Conservation (phyloP, 345 rosid genomes). For the Boechera divaricarpa region DNA sequence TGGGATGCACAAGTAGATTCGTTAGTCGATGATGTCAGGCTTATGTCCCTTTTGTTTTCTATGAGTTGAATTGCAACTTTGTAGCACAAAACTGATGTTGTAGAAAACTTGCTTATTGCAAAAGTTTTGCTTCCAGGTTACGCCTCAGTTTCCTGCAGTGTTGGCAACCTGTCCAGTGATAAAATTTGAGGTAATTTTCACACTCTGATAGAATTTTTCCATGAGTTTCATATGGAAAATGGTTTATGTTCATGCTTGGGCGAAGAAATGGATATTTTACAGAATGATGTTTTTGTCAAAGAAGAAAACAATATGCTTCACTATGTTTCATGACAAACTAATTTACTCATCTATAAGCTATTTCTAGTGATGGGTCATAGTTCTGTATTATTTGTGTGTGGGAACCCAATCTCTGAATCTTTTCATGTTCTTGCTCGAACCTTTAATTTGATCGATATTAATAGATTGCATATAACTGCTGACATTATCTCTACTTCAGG, state of each 20-base stretch:
- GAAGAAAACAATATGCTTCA: background rate
- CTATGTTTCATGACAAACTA: background rate
- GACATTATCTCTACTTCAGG: conserved; percentile 48
- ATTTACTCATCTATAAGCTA: background rate
- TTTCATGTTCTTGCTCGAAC: background rate
- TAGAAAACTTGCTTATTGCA: background rate
- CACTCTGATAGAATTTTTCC: conserved; percentile 16
- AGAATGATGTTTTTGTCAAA: background rate
- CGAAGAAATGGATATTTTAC: background rate
- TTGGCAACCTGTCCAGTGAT: conserved; percentile 69
- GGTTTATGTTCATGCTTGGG: background rate
- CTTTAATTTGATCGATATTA: background rate
- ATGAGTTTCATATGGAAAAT: too few species aligned
- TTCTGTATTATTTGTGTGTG: background rate
- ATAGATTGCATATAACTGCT: background rate
- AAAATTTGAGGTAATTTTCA: conserved; percentile 71
- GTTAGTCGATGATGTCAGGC: too few species aligned
- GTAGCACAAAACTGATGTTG: too few species aligned
- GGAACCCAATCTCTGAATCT: background rate
- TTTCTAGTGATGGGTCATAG: background rate
- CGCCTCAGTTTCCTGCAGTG: conserved; percentile 73
- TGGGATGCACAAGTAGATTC: too few species aligned
- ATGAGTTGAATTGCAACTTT: too few species aligned
- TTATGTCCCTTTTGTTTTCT: too few species aligned
- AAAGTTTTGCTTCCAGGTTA: conserved; percentile 63